These are phyloP conservation scores for Cicer arietinum DNA, from an alignment of 306 rosid species.

Conservation along the genomic window DNA sequence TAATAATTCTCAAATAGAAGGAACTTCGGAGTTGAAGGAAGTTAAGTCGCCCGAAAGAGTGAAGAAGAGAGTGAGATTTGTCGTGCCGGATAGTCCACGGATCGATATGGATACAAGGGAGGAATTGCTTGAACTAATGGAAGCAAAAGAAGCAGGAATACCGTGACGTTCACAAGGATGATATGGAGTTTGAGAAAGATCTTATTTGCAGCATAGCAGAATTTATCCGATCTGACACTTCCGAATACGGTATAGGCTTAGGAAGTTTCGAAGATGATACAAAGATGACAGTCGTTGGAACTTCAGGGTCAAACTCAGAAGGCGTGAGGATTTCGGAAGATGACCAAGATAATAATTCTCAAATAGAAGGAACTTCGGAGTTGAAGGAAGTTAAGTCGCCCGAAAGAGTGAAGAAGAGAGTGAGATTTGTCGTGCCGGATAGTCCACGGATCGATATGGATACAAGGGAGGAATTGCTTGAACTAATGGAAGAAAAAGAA, in stretches of 20 bases:
- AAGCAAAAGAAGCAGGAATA: constrained; percentile 98
- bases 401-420: constrained; percentile 66
- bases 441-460: constrained; percentile 66
- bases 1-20: constrained; percentile 43
- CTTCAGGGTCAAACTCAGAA: constrained; percentile 65
- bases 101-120: constrained; percentile 62
- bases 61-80: constrained; percentile 82
- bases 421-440: constrained; percentile 79
- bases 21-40: constrained; percentile 71
- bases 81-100: constrained; percentile 73
- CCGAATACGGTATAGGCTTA: constrained; percentile 44
- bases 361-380: constrained; percentile 63
- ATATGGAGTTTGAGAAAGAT: constrained; percentile 84
- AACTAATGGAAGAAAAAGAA: constrained; percentile 93
- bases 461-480: constrained; percentile 71
- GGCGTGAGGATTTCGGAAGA: constrained; percentile 79
- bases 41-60: constrained; percentile 58
- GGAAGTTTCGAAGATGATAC: constrained; percentile 60
- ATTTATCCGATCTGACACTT: constrained; percentile 73
- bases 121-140: constrained; percentile 87
- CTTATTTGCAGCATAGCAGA: constrained; percentile 88
- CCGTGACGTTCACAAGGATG: constrained; percentile 86
- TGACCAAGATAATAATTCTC: constrained; percentile 42
- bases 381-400: constrained; percentile 68
- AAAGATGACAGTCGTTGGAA: constrained; percentile 91